Evolutionary conservation across 2,329 filamentous ascomycete species (phyloP).

Genomic region (Aspergillus sp.): DNA sequence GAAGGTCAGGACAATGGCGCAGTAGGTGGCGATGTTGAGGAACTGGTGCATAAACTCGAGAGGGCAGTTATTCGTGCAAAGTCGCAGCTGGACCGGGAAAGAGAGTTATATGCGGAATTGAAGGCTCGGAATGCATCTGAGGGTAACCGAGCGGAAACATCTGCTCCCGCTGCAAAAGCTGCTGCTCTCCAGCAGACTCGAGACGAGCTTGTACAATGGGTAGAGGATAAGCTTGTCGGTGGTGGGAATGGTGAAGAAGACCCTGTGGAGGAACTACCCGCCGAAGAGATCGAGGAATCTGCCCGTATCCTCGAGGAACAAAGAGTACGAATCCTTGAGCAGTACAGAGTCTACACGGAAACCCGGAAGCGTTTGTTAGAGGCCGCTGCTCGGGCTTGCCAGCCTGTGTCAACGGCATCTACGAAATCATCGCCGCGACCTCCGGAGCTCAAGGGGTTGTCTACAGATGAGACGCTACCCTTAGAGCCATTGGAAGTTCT

Average conservation of each 20-base stretch:
- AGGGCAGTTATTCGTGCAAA: conserved; percentile 40
- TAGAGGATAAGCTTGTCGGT: conserved; percentile 49
- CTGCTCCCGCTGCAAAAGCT: conserved; percentile 24
- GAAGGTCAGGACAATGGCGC: conserved; percentile 9
- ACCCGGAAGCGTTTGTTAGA: conserved; percentile 38
- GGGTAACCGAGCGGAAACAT: neutral
- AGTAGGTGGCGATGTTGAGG: conserved; percentile 27
- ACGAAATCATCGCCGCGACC: conserved; percentile 21
- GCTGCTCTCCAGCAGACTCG: conserved; percentile 46
- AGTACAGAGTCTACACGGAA: conserved; percentile 38
- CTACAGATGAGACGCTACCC: conserved; percentile 16
- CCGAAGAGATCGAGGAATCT: conserved; percentile 32
- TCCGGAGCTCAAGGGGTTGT: conserved; percentile 13
- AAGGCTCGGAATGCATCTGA: conserved; percentile 25
- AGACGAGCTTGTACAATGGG: conserved; percentile 52
- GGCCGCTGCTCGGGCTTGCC: conserved; percentile 35
- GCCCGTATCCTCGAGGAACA: conserved; percentile 30
- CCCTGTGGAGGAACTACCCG: conserved; percentile 25
- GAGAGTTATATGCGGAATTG: conserved; percentile 32
- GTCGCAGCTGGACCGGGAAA: conserved; percentile 36
- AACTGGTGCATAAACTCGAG: conserved; percentile 40
- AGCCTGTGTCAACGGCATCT: conserved; percentile 28
- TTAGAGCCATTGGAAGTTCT: conserved; percentile 31
- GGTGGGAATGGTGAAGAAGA: conserved; percentile 31
- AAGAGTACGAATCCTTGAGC: conserved; percentile 33